Base-by-base conservation (phyloP, 768 basidiomycete genomes). In the Tricholoma saponaceum region DNA sequence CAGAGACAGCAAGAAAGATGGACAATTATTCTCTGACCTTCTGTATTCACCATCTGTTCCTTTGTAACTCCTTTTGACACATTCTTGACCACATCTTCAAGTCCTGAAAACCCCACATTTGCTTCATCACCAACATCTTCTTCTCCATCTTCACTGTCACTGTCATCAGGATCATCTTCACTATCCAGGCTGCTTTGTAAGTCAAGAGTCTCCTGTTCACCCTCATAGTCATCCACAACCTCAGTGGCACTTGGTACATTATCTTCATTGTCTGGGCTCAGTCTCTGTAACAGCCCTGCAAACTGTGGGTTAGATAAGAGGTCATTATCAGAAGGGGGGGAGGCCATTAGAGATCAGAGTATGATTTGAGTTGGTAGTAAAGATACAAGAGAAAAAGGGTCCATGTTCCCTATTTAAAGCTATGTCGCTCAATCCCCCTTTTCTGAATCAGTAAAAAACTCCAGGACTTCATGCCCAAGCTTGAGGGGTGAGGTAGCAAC, bases 11-110 rank as follows among this genome's bases (percentile, higher is more conserved):
- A 39, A 13, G 10, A 33, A 13, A 33, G 14, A 22, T 50, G 3
- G 37, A 12, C 10, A 33, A 33, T 7, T 23, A n/a, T 44, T 4
- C 8, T 44, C 64, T 20, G 39, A 72, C 74, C 66, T 53, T 49
- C 58, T 60, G 60, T 74, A 73, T 28, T 70, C 66, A 0, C 54
- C 52, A 55, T 69, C 62, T 5, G 69, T 72, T 20, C 60, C 60
- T 16, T 74, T 64, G 66, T 63, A 25, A 74, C 67, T 13, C 72
- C 69, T 51, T 72, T 28, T 28, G 28, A 28, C 8, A 8, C 28
- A 28, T 55, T 55, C 8, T 23, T 39, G 14, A 58, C 41, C 2
- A 39, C 43, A 14, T 58, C 33, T 22, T 13, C 22, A 1, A 58
- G 16, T 12, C 28, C 20, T 12, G n/a, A 9, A 18, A 51, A 20